phyloP scores from a whole-genome alignment of 495 filamentous ascomycete species.

The Collariella sp. region DNA sequence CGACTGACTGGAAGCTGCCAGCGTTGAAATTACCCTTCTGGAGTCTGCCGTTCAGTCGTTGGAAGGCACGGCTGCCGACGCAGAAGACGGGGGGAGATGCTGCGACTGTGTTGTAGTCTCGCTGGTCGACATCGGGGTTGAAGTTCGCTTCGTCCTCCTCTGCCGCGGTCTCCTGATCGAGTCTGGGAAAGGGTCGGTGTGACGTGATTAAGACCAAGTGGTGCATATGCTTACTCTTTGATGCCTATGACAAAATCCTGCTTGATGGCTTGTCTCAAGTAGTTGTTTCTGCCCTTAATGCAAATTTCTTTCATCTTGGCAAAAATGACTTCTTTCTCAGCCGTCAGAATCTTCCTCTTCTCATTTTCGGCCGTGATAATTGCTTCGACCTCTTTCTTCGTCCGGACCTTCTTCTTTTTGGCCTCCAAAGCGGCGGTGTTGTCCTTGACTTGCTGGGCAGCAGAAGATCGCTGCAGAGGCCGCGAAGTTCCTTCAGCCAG shows the following conservation, averaged over 20 bases:
- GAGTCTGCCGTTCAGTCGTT: conserved; percentile 50
- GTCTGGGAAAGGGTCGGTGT: conserved; percentile 11
- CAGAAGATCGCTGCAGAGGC: conserved; percentile 47
- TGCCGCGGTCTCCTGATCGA: conserved; percentile 27
- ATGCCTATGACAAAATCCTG: conserved; percentile 54
- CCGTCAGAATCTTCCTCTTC: conserved; percentile 20
- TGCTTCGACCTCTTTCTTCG: conserved; percentile 7
- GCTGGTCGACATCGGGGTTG: conserved; percentile 40
- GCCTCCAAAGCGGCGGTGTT: conserved; percentile 18
- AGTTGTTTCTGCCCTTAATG: conserved; percentile 51
- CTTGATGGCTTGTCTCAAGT: conserved; percentile 49
- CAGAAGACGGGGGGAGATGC: conserved; percentile 54
- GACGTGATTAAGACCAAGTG: neutral
- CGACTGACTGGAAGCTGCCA: conserved; percentile 29
- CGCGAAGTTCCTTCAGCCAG: conserved; percentile 49
- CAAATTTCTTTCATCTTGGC: conserved; percentile 38
- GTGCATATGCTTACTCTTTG: conserved; percentile 31
- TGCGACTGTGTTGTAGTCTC: conserved; percentile 54
- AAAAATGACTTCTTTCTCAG: conserved; percentile 11
- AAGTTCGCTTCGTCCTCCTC: conserved; percentile 27
- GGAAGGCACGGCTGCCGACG: conserved; percentile 52
- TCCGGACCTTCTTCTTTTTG: conserved; percentile 24
- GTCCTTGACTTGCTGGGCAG: conserved; percentile 18
- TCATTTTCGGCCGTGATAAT: conserved; percentile 7
- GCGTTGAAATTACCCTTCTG: conserved; percentile 28